Percentiles rank a stretch among this genome's conserved stretches.
phyloP scores from a whole-genome alignment of 1,284 basidiomycete species.

The Afroboletus lepidellus region DNA sequence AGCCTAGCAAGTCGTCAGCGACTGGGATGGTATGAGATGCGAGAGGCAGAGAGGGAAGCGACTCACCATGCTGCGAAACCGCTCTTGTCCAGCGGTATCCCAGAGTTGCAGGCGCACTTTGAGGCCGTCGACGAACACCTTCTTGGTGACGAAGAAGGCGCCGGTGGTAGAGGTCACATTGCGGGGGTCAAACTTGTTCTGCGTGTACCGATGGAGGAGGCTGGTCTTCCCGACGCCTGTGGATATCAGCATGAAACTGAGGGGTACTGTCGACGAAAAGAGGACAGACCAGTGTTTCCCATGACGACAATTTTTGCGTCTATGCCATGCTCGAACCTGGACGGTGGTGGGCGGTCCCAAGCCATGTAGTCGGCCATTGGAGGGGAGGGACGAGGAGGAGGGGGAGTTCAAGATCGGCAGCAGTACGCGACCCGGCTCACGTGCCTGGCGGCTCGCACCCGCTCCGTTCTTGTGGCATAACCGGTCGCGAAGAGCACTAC shows the following conservation, averaged over 20 bases:
- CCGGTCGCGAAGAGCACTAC: slow-evolving; percentile 20
- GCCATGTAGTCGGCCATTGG: slow-evolving; percentile 46
- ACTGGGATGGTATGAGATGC: slow-evolving; percentile 14
- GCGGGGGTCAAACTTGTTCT: slow-evolving; percentile 85
- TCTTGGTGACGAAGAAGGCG: slow-evolving; percentile 94
- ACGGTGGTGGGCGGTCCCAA: slow-evolving; percentile 61
- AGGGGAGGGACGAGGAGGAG: slow-evolving; percentile 28
- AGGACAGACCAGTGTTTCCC: slow-evolving; percentile 81
- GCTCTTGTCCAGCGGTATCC: slow-evolving; percentile 98
- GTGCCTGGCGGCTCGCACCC: slow-evolving; percentile 22
- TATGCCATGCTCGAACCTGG: slow-evolving; percentile 75
- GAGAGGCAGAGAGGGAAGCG: slow-evolving; percentile 12
- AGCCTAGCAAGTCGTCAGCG: slow-evolving; percentile 51
- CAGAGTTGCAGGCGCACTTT: slow-evolving; percentile 87
- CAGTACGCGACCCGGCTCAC: slow-evolving; percentile 36
- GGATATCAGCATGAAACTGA: slow-evolving; percentile 9
- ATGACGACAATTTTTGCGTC: slow-evolving; percentile 98
- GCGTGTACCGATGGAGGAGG: slow-evolving; percentile 89
- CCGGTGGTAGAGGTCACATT: slow-evolving; percentile 91
- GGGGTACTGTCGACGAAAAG: slow-evolving; percentile 9
- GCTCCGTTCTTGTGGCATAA: slow-evolving; percentile 25
- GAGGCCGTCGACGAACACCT: slow-evolving; percentile 83
- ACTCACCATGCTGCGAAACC: slow-evolving; percentile 89
- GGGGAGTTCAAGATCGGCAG: slow-evolving; percentile 19
- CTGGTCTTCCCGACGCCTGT: slow-evolving; percentile 94